Conservation (phyloP, 2,329 filamentous ascomycete genomes). For the Tolypocladium sp. region DNA sequence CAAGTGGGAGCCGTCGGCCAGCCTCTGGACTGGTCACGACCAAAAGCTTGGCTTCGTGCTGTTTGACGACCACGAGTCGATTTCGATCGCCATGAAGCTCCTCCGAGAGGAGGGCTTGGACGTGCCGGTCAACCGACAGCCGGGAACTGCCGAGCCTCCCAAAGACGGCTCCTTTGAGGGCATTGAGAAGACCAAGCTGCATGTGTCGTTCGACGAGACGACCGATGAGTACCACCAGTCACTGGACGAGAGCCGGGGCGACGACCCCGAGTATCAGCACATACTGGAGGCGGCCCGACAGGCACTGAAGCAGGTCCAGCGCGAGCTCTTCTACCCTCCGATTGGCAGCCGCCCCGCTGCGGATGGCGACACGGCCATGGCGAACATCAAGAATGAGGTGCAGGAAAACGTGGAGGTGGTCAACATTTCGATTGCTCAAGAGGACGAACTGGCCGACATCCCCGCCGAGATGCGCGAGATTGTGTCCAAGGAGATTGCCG, state of each 20-base stretch:
- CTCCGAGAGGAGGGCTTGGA: constrained; percentile 74
- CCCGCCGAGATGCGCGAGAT: constrained; percentile 93
- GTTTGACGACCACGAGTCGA: constrained; percentile 83
- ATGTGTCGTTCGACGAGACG: constrained; percentile 71
- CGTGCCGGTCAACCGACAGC: constrained; percentile 72
- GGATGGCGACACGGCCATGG: constrained; percentile 63
- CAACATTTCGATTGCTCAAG: constrained; percentile 76
- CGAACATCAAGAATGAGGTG: constrained; percentile 48
- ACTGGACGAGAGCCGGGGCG: constrained; percentile 58
- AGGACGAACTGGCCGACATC: constrained; percentile 93
- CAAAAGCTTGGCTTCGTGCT: constrained; percentile 89
- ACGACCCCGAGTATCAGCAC: constrained; percentile 54
- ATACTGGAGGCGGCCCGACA: constrained; percentile 61
- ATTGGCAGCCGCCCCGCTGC: constrained; percentile 40
- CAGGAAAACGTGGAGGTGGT: constrained; percentile 72
- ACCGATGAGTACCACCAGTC: constrained; percentile 81
- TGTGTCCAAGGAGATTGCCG: constrained; percentile 86
- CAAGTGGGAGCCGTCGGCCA: constrained; percentile 72
- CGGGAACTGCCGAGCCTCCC: constrained; percentile 33
- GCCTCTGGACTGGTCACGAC: constrained; percentile 49
- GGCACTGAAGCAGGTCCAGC: constrained; percentile 58
- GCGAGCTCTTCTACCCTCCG: constrained; percentile 62
- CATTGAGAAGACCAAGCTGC: constrained; percentile 61
- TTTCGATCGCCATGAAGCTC: constrained; percentile 77
- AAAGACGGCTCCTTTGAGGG: constrained; percentile 38